Percentiles rank a stretch among this genome's conserved stretches.
phyloP scores from a whole-genome alignment of 495 filamentous ascomycete species.

The Glutinoglossum americanum region DNA sequence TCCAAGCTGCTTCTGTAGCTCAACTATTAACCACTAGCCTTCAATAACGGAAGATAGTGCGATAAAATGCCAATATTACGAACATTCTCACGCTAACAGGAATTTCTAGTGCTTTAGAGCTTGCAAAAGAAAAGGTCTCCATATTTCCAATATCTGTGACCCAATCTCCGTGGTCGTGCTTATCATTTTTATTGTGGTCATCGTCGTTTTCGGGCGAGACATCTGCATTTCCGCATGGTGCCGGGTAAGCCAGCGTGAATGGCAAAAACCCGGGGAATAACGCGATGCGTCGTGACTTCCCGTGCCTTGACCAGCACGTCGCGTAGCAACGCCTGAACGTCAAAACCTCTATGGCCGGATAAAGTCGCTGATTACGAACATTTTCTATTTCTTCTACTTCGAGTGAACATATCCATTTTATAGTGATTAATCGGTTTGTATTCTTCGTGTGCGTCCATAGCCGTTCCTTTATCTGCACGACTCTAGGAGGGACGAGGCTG shows the following conservation, averaged over 20 bases:
- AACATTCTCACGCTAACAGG: constrained; percentile 67
- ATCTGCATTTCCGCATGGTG: neutral
- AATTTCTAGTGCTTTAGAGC: constrained; percentile 56
- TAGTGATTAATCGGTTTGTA: neutral
- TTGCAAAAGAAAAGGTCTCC: constrained; percentile 90
- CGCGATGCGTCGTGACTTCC: neutral
- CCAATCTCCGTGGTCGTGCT: neutral
- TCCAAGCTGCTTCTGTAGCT: constrained; percentile 54
- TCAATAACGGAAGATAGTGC: neutral
- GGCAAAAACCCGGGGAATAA: neutral
- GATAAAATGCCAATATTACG: constrained; percentile 8
- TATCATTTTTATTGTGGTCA: neutral
- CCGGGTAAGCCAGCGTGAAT: neutral
- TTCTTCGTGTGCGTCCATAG: neutral
- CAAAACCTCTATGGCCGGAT: neutral
- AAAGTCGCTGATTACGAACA: neutral
- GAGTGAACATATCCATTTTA: neutral
- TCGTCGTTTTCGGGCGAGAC: too few relatives aligned
- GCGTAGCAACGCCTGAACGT: too few relatives aligned
- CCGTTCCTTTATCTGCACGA: neutral
- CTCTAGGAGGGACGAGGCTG: neutral
- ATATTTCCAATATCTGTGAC: constrained; percentile 23
- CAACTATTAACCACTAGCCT: constrained; percentile 5
- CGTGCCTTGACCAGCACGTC: neutral
- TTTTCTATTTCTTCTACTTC: neutral